These are phyloP conservation scores for Fragosphaeria purpurea DNA, from an alignment of 2,329 filamentous ascomycete genomes.

Conservation along the genomic window DNA sequence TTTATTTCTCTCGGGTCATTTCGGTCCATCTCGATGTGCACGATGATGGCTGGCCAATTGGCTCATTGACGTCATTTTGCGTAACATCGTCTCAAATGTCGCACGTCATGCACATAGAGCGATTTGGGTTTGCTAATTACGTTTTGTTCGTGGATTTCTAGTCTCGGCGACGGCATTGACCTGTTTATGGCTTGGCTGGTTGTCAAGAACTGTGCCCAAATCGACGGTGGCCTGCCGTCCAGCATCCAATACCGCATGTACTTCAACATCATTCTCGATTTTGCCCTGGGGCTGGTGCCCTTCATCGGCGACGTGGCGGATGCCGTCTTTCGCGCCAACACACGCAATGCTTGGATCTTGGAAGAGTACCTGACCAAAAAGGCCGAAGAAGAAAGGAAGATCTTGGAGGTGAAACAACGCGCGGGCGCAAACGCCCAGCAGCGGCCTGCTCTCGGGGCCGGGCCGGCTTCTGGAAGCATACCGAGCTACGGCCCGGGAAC, in stretches of 20 bases:
- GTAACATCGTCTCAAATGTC: background rate
- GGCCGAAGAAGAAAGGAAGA: slow-evolving; percentile 42
- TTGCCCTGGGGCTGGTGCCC: slow-evolving; percentile 62
- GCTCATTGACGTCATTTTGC: slow-evolving; percentile 6
- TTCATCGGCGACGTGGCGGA: slow-evolving; percentile 69
- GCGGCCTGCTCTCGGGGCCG: background rate
- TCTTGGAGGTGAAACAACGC: background rate
- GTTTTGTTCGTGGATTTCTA: slow-evolving; percentile 20
- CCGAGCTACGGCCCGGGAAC: background rate
- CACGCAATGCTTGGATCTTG: slow-evolving; percentile 54
- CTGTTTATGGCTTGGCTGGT: slow-evolving; percentile 66
- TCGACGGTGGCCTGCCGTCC: slow-evolving; percentile 66
- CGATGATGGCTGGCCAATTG: background rate
- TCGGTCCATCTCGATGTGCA: no score
- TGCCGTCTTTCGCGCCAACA: slow-evolving; percentile 64
- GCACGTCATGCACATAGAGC: no score
- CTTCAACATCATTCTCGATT: slow-evolving; percentile 67
- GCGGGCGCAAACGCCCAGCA: background rate
- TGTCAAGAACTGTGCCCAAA: slow-evolving; percentile 57
- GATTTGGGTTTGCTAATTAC: slow-evolving; percentile 9
- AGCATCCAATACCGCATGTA: slow-evolving; percentile 61
- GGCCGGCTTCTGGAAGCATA: background rate
- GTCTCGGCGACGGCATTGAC: slow-evolving; percentile 67
- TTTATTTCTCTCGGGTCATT: background rate
- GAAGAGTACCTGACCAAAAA: slow-evolving; percentile 54